Evolutionary conservation across 768 basidiomycete genomes (phyloP).

Genomic region (Vararia minispora): DNA sequence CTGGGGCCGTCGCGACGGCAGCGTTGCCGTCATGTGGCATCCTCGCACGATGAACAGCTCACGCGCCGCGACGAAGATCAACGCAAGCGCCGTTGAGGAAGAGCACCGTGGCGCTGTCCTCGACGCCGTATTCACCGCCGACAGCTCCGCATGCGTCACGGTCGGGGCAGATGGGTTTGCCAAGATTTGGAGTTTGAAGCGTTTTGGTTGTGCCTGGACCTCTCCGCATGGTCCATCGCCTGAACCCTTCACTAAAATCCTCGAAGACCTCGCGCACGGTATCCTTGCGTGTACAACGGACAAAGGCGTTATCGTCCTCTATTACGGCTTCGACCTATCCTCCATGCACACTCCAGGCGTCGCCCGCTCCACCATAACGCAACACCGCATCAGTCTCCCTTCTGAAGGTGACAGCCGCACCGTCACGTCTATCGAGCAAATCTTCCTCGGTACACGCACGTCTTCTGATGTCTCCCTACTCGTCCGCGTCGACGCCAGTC

Average conservation of each 20-base stretch:
- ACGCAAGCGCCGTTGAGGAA: slow-evolving; percentile 41
- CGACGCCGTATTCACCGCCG: slow-evolving; percentile 41
- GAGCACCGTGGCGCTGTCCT: slow-evolving; percentile 52
- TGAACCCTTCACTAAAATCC: slow-evolving; percentile 43
- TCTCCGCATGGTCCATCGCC: slow-evolving; percentile 29
- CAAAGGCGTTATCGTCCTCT: slow-evolving; percentile 49
- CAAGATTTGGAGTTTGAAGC: slow-evolving; percentile 63
- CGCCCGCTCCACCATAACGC: background rate
- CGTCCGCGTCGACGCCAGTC: slow-evolving; percentile 36
- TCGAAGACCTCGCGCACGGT: slow-evolving; percentile 30
- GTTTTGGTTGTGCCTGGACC: slow-evolving; percentile 50
- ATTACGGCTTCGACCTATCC: slow-evolving; percentile 30
- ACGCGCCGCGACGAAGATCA: slow-evolving; percentile 32
- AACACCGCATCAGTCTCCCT: slow-evolving; percentile 1
- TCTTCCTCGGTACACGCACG: slow-evolving; percentile 3
- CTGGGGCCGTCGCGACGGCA: slow-evolving; percentile 68
- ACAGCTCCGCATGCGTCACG: slow-evolving; percentile 30
- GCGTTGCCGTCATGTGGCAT: slow-evolving; percentile 49
- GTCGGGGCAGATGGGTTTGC: slow-evolving; percentile 52
- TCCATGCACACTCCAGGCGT: slow-evolving; percentile 11
- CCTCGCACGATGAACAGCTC: slow-evolving; percentile 45
- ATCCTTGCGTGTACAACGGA: slow-evolving; percentile 37
- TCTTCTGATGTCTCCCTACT: slow-evolving; percentile 27
- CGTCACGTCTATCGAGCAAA: slow-evolving; percentile 1
- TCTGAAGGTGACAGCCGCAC: background rate